Evolutionary conservation across 805 yeast species (phyloP).

Genomic region (Candida michaelii): DNA sequence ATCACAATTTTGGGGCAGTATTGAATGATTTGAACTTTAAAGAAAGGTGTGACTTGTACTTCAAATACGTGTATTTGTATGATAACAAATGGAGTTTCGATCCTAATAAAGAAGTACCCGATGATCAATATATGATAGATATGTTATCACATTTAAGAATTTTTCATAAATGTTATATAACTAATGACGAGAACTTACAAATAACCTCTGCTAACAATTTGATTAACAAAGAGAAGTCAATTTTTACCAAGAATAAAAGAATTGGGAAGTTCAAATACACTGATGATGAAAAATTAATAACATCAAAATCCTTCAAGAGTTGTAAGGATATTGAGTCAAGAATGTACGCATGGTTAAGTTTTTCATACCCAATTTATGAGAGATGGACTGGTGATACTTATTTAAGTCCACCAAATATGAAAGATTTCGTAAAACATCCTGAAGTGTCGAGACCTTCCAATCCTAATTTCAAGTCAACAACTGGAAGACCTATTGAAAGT

Average conservation of each 20-base stretch:
- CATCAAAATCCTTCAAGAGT: constrained; percentile 17
- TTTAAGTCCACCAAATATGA: constrained; percentile 25
- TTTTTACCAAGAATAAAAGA: not conserved
- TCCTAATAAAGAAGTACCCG: constrained; percentile 28
- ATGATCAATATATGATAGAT: constrained; percentile 36
- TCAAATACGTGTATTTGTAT: constrained; percentile 37
- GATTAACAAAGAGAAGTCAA: constrained; percentile 6
- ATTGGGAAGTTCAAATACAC: constrained; percentile 8
- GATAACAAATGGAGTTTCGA: constrained; percentile 48
- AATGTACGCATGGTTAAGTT: constrained; percentile 43
- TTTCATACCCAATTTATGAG: constrained; percentile 39
- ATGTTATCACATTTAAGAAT: constrained; percentile 46
- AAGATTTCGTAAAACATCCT: constrained; percentile 16
- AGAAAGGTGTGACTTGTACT: constrained; percentile 47
- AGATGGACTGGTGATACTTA: constrained; percentile 38
- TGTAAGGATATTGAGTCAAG: constrained; percentile 37
- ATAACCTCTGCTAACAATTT: constrained; percentile 6
- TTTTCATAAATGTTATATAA: constrained; percentile 47
- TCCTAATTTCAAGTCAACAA: constrained; percentile 9
- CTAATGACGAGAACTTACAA: constrained; percentile 21
- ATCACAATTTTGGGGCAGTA: constrained; percentile 11
- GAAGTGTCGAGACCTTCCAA: constrained; percentile 19
- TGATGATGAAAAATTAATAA: constrained; percentile 15
- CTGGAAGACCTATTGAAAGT: constrained; percentile 13
- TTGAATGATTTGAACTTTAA: constrained; percentile 20